A percentile compares a stretch with the other conserved stretches of the same genome.
Evolutionary conservation across 1,284 basidiomycete genomes (phyloP).

Genomic region (Cryptococcus depauperatus): DNA sequence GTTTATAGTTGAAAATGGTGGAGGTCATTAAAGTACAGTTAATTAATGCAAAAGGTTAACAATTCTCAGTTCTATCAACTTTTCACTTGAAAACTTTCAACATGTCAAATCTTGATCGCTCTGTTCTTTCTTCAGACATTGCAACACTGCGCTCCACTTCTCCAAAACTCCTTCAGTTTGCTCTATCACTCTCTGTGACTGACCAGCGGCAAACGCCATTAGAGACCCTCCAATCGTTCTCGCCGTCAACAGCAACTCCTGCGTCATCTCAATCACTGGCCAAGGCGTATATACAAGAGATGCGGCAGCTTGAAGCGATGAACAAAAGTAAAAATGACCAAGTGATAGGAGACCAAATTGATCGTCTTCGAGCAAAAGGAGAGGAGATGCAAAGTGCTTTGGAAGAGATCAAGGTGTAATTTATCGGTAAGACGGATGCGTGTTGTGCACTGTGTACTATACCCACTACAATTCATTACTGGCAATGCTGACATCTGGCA

Average conservation of each 20-base stretch:
- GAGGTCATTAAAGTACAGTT: no score
- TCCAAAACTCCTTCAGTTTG: not conserved
- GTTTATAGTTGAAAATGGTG: no score
- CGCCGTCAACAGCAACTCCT: not conserved
- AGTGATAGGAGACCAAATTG: conserved; percentile 15
- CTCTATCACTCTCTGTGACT: not conserved
- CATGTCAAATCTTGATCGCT: not conserved
- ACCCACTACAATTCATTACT: no score
- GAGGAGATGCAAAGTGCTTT: conserved; percentile 11
- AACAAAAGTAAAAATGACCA: conserved; percentile 9
- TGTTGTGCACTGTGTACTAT: no score
- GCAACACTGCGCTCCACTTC: not conserved
- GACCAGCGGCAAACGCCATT: not conserved
- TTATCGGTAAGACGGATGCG: no score
- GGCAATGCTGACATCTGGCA: no score
- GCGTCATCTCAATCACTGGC: conserved; percentile 9
- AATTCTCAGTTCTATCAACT: no score
- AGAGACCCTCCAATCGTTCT: conserved; percentile 7
- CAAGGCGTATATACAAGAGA: conserved; percentile 11
- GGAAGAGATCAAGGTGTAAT: conserved; percentile 12
- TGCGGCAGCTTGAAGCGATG: conserved; percentile 2
- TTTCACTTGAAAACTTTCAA: no score
- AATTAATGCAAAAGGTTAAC: no score
- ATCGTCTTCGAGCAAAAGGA: conserved; percentile 14
- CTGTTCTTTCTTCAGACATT: not conserved